phyloP scores from a whole-genome alignment of 1,284 basidiomycete species.

The Sparassis latifolia region DNA sequence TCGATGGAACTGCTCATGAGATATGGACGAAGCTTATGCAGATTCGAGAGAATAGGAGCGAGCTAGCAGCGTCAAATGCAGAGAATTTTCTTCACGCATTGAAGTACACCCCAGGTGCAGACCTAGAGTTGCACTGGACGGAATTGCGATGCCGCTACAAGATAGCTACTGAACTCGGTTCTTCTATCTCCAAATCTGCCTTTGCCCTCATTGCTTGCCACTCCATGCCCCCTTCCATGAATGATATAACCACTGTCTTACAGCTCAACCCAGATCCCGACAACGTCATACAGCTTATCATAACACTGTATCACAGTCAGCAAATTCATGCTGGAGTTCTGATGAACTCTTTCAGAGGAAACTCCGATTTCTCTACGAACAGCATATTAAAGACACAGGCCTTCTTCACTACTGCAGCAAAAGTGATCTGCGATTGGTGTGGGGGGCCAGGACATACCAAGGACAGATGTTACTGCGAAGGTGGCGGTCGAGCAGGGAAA shows the following conservation, averaged over 20 bases:
- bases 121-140: background rate
- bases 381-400: background rate
- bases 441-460: background rate
- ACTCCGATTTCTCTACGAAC: background rate
- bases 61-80: background rate
- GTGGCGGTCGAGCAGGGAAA: background rate
- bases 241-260: background rate
- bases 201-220: background rate
- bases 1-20: background rate
- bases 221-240: background rate
- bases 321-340: background rate
- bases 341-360: background rate
- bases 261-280: background rate
- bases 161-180: background rate
- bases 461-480: background rate
- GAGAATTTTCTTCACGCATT: background rate
- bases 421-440: background rate
- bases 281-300: background rate
- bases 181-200: background rate
- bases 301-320: background rate
- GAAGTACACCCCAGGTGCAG: background rate
- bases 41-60: background rate
- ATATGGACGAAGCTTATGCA: background rate
- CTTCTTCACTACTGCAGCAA: background rate
- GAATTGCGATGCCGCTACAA: background rate